Base-by-base conservation (phyloP, 1,284 basidiomycete species). In the Malassezia sympodialis region DNA sequence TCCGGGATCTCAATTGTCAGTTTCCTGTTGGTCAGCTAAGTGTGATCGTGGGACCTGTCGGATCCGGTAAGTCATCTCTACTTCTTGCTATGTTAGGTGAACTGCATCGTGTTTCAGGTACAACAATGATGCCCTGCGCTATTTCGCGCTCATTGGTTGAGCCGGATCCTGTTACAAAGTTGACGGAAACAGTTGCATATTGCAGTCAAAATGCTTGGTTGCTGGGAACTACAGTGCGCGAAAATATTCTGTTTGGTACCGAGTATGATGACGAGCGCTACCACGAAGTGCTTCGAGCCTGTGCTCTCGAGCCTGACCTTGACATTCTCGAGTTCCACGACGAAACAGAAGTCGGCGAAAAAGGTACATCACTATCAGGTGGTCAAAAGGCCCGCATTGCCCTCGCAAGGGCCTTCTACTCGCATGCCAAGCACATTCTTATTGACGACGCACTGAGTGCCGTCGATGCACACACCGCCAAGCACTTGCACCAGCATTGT, bases 281-380 rank as follows among this genome's bases (percentile, higher is more conserved):
- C 51, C 43, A 55, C 26, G 43, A 40, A 12, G 57, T 60, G n/a
- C 17, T 61, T 10, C 10, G 28, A 1, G 61, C 63, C 5, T 61
- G 59, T 39, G 59, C 56, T 1, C 50, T 66, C 1, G 44, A 32
- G 1, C 21, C 53, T 8, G 63, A 66, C 30, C 45, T 66, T 35
- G 50, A 45, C n/a, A 53, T 53, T 11, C 55, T 60, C 24, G 60
- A 56, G 75, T 90, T 94, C 69, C 89, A 90, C 3, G 93, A 96
- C 67, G 82, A 87, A 69, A 88, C 90, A 0, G 87, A 91, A 73
- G 89, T 90, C 53, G 88, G 88, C 24, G 88, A 90, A 77, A 84
- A 84, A 74, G 72, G 73, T 8, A 63, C 61, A 11, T 42, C 58
- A n/a, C 58, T 66, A 8, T 56, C 54, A 11, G 65, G 65, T 14